Conservation (phyloP, 495 filamentous ascomycete genomes). For the Penicillium atrosanguineum region DNA sequence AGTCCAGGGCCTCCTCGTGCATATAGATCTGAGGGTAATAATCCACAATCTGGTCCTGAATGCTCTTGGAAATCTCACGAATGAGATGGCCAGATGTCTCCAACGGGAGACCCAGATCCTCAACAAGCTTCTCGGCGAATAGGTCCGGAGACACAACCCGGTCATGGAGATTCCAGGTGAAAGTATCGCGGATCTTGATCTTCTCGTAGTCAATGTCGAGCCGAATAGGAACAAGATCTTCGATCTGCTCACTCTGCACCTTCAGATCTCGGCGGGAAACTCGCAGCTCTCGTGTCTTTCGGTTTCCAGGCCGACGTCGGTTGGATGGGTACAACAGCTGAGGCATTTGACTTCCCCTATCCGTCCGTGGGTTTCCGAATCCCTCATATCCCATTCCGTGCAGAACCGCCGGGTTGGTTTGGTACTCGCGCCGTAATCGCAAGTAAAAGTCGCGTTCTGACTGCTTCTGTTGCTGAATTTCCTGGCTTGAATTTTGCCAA, state of each 20-base stretch:
- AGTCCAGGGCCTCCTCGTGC: conserved; percentile 86
- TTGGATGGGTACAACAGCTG: conserved; percentile 72
- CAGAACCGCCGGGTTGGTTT: conserved; percentile 56
- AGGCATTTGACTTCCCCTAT: conserved; percentile 52
- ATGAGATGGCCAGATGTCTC: conserved; percentile 62
- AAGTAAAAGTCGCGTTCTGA: conserved; percentile 54
- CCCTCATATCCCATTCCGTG: conserved; percentile 85
- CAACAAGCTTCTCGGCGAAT: conserved; percentile 85
- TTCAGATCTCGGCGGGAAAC: conserved; percentile 73
- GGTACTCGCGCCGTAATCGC: conserved; percentile 46
- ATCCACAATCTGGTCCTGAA: conserved; percentile 87
- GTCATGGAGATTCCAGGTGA: conserved; percentile 98
- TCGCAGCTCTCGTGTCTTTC: conserved; percentile 66
- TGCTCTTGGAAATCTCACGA: conserved; percentile 73
- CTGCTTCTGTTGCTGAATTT: conserved; percentile 50
- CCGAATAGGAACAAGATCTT: conserved; percentile 86
- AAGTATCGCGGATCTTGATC: conserved; percentile 93
- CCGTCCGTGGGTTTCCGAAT: conserved; percentile 82
- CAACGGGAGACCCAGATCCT: conserved; percentile 80
- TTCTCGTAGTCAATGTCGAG: conserved; percentile 95
- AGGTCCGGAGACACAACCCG: conserved; percentile 71
- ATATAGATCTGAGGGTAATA: conserved; percentile 89
- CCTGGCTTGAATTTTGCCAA: conserved; percentile 44
- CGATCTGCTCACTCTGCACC: conserved; percentile 81
- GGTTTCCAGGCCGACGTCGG: conserved; percentile 69